phyloP scores from a whole-genome alignment of 176 grass and related monocot genomes.

The Paspalum notatum region DNA sequence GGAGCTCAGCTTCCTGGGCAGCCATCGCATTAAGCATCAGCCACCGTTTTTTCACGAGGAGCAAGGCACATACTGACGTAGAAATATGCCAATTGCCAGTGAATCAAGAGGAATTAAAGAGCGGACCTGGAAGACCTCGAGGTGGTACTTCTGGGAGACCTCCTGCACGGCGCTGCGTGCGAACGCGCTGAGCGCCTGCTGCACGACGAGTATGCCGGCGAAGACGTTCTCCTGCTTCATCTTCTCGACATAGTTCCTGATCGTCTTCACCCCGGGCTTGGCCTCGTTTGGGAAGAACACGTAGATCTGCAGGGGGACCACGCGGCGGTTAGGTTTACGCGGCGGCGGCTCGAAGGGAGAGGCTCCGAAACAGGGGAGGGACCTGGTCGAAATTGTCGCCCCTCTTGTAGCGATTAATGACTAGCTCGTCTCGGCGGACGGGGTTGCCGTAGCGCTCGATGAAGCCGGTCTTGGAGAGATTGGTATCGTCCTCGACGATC shows the following conservation, averaged over 20 bases:
- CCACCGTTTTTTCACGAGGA: background rate
- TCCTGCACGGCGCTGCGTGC: constrained; percentile 60
- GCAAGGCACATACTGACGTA: background rate
- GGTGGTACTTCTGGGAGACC: constrained; percentile 47
- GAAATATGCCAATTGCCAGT: background rate
- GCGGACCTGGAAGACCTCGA: constrained; percentile 85
- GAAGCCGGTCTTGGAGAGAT: constrained; percentile 42
- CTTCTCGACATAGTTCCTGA: constrained; percentile 79
- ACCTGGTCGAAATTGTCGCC: constrained; percentile 45
- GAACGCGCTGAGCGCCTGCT: constrained; percentile 73
- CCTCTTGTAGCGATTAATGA: constrained; percentile 39
- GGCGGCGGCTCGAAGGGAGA: too few species aligned
- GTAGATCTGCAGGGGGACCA: constrained; percentile 48
- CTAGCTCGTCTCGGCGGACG: constrained; percentile 57
- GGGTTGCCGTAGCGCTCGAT: constrained; percentile 43
- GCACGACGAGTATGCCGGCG: constrained; percentile 71
- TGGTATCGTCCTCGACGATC: constrained; percentile 31
- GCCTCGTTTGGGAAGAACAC: constrained; percentile 76
- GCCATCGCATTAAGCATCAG: background rate
- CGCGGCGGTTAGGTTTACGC: constrained; percentile 4
- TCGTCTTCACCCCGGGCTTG: constrained; percentile 75
- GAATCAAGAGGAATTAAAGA: background rate
- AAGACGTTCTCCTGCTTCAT: constrained; percentile 75
- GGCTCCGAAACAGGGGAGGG: background rate
- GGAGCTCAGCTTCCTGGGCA: constrained; percentile 78